Percentiles rank a stretch among this genome's conserved stretches.
Evolutionary conservation across 2,329 filamentous ascomycete genomes (phyloP).

Genomic region (Scytalidium lignicola): DNA sequence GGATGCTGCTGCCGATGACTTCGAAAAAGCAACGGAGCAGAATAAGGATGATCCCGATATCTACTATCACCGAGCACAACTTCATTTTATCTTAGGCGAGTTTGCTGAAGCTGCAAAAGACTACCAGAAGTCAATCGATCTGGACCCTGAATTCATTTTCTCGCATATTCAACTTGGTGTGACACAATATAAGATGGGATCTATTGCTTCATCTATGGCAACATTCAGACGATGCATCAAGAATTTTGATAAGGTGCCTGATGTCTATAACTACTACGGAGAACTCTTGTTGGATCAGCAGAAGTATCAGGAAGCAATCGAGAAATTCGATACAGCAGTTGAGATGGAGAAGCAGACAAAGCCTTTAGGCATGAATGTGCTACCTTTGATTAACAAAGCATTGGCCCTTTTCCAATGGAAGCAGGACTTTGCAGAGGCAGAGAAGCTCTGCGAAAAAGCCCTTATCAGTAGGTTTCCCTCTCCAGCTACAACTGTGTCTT

Average conservation of each 20-base stretch:
- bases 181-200: conserved; percentile 99
- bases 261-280: conserved; percentile 99
- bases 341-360: conserved; percentile 96
- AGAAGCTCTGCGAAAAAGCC: conserved; percentile 95
- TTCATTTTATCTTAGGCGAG: conserved; percentile 95
- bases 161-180: conserved; percentile 99
- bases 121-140: conserved; percentile 98
- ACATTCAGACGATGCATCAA: conserved; percentile 97
- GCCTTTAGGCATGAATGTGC: conserved; percentile 93
- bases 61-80: conserved; percentile 97
- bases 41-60: conserved; percentile 91
- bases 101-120: conserved; percentile 93
- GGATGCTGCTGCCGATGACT: conserved; percentile 82
- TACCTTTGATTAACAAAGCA: conserved; percentile 98
- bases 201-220: conserved; percentile 94
- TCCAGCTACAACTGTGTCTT: not conserved
- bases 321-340: conserved; percentile 98
- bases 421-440: conserved; percentile 89
- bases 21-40: conserved; percentile 77
- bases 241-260: conserved; percentile 94
- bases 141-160: conserved; percentile 96
- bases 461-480: conserved; percentile 73
- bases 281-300: conserved; percentile 95
- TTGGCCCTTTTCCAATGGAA: conserved; percentile 98
- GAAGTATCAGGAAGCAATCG: conserved; percentile 90